These are phyloP conservation scores for Colletotrichum coccodes DNA, from an alignment of 2,329 filamentous ascomycete genomes.

Conservation along the genomic window DNA sequence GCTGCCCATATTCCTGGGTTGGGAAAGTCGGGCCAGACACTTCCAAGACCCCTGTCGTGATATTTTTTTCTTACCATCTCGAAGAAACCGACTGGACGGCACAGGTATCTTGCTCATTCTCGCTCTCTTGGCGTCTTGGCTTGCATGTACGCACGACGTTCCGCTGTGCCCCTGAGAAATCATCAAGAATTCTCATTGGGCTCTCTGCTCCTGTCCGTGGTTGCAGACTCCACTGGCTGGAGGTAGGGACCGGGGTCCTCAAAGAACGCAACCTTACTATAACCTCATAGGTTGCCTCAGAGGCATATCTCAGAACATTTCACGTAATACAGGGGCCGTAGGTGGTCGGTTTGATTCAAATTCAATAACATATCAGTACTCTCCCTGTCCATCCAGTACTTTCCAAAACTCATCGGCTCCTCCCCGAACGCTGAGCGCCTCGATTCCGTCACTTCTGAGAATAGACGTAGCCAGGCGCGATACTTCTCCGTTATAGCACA, in stretches of 20 bases:
- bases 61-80: background rate
- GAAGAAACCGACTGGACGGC: background rate
- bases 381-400: background rate
- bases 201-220: background rate
- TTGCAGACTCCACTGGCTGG: background rate
- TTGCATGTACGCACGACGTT: background rate
- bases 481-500: slow-evolving; percentile 23
- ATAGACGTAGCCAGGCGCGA: slow-evolving; percentile 3
- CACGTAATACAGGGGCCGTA: background rate
- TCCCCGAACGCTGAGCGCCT: slow-evolving; percentile 16
- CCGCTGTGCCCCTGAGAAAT: background rate
- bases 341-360: background rate
- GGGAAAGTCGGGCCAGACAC: no score
- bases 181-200: background rate
- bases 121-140: slow-evolving; percentile 8
- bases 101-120: slow-evolving; percentile 3
- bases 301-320: background rate
- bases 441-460: background rate
- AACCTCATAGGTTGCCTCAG: background rate
- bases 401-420: slow-evolving; percentile 12
- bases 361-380: background rate
- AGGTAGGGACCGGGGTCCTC: background rate
- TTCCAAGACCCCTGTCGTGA: background rate
- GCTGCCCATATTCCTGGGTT: background rate
- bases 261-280: background rate